Evolutionary conservation across 2,329 filamentous ascomycete species (phyloP), one percentile per base, ranked within the genome.

Genomic region (Pseudocercospora ulei): DNA sequence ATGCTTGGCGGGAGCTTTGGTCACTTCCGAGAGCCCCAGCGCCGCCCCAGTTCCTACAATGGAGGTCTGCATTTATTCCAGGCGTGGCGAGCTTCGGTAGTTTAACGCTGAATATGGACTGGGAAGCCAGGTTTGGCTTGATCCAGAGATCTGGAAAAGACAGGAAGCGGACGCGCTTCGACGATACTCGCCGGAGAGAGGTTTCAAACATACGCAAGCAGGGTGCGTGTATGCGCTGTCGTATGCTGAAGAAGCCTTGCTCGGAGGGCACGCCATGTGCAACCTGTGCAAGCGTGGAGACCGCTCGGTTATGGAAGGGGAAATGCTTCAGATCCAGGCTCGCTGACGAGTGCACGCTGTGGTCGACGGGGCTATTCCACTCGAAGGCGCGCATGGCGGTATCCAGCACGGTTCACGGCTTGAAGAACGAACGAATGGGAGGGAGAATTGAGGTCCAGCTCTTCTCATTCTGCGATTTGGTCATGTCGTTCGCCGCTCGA

Each of bases 231-330:
- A 69, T 77, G 45, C 69, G 74, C 20, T 78, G 74, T 53, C 70
- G 73, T 8, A 76, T 78, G 73, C 60, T 78, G 14, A 78, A 76
- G 59, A 78, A 78, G 51, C 70, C 72, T 29, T 78, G 74, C 49
- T 76, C 73, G 5, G 70, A 71, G 20, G 72, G 72, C 12, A 75
- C 65, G 24, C 74, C 74, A 9, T 78, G 74, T 54, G 69, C 62
- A 16, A 74, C 72, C 6, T 78, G 74, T 47, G 64, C 65, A 35
- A 69, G 68, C 43, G 70, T 78, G n/a, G 72, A 75, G 51, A 72
- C 68, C 42, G 73, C 74, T 22, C 66, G 74, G 25, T 49, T 77
- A 12, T 78, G 74, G 74, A 76, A 75, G 50, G 66, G 71, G 42
- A 69, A 67, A 5, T 78, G 74, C 47, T 66, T 76, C 28, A 65